phyloP scores from a whole-genome alignment of 129 eudicot genomes.

The Arctium lappa region DNA sequence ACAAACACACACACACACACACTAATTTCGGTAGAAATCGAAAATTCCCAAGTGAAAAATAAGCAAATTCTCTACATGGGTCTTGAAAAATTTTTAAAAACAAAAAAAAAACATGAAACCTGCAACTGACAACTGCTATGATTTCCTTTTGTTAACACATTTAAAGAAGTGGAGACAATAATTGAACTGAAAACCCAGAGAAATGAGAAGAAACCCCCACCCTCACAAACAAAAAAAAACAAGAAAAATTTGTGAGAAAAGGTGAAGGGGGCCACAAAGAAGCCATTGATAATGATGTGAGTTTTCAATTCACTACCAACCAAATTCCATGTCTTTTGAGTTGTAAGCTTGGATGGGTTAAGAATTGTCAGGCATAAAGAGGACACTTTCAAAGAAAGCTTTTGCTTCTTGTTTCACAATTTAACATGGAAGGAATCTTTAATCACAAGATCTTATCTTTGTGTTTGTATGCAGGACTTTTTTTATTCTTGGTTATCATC shows the following conservation, averaged over 20 bases:
- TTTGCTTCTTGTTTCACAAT: conserved; percentile 16
- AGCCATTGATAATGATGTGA: conserved; percentile 14
- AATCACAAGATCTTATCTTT: not conserved
- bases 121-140: not conserved
- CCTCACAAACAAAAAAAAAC: not conserved
- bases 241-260: not conserved
- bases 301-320: conserved; percentile 7
- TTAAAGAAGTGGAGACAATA: not conserved
- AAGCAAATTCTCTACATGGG: not conserved
- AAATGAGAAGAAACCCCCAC: not conserved
- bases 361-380: conserved; percentile 28
- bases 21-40: not conserved
- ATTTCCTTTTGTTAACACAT: not conserved
- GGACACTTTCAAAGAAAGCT: conserved; percentile 22
- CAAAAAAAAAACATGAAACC: not conserved
- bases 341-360: not conserved
- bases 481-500: conserved; percentile 1
- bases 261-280: conserved; percentile 25
- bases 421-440: conserved; percentile 22
- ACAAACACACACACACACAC: too few species aligned
- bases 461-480: not conserved
- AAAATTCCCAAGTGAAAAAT: not conserved
- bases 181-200: not conserved
- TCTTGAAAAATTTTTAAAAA: not conserved
- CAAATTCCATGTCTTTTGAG: conserved; percentile 3